Percentiles rank a stretch among this genome's conserved stretches.
Conservation (phyloP, 371 early-diverging fungal species). For the Syncephalastrum sp. region DNA sequence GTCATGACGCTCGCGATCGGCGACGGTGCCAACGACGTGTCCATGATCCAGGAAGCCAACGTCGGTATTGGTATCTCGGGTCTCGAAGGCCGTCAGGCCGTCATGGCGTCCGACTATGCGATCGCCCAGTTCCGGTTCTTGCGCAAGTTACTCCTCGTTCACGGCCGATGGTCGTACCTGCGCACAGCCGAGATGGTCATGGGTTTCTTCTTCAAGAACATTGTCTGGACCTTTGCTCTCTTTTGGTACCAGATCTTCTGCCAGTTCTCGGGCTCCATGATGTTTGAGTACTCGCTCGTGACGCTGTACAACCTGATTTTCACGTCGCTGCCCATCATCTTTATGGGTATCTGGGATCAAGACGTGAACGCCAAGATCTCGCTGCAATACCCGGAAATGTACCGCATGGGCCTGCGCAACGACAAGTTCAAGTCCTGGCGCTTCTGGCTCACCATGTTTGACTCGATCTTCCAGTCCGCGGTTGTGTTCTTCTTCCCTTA, state of each 20-base stretch:
- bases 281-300: conserved; percentile 81
- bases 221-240: conserved; percentile 75
- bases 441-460: conserved; percentile 81
- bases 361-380: conserved; percentile 76
- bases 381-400: conserved; percentile 81
- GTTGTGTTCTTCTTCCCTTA: conserved; percentile 78
- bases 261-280: conserved; percentile 55
- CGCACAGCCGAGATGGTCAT: conserved; percentile 76
- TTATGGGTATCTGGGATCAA: conserved; percentile 90
- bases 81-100: conserved; percentile 91
- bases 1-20: conserved; percentile 85
- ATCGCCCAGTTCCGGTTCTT: conserved; percentile 83
- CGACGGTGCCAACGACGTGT: conserved; percentile 93
- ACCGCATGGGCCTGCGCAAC: conserved; percentile 83
- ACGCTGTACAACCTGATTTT: conserved; percentile 76
- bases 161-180: conserved; percentile 85
- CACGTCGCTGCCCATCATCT: conserved; percentile 67
- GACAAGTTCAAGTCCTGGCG: conserved; percentile 77
- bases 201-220: conserved; percentile 80
- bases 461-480: conserved; percentile 87
- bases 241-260: conserved; percentile 84
- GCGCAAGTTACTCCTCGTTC: conserved; percentile 72
- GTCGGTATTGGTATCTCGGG: conserved; percentile 94
- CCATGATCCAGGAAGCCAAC: conserved; percentile 91
- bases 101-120: conserved; percentile 88